Evolutionary conservation across 306 rosid species (phyloP), one percentile per base, ranked within the genome.

Genomic region (Cucurbita maxima): DNA sequence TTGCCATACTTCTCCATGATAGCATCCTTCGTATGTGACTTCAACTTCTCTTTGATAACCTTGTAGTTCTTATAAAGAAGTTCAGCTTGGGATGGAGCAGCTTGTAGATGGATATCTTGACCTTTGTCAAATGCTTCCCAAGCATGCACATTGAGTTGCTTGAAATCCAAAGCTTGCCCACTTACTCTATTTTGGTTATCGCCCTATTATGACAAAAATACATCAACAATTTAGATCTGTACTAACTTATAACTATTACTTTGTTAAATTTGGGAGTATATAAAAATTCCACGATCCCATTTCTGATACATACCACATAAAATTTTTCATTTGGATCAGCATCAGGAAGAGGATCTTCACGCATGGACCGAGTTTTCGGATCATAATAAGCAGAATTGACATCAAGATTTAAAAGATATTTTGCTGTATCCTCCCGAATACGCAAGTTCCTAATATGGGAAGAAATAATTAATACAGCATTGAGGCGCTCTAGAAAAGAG

Each of bases 11-110:
- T 87, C 77, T 87, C 86, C 85, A 84, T 64, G 9, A 85, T 82
- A 47, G 90, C 75, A 43, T 75, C 87, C 71, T 88, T 88, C 0
- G 83, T 88, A 18, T 88, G 86, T 59, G 79, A 81, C 82, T 88
- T 83, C 80, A 84, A 77, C 16, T 84, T 81, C 74, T 86, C 90
- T 74, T 81, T 85, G 72, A 77, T 76, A 61, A 84, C 83, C 82
- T 77, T 82, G 74, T 79, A 86, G 78, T 83, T 88, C 83, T 88
- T 88, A 67, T 74, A 81, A 12, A 87, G 84, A 72, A 89, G 75
- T 73, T 87, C 90, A 45, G 90, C 92, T 82, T 88, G 88, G 22
- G 90, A 88, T 30, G 88, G 92, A 81, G 90, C 92, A 34, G 87
- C 86, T 74, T 86, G 94, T 87, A 81, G 79, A 77, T 83, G 87